Percentiles rank a stretch among this genome's conserved stretches.
Evolutionary conservation across 1,284 basidiomycete genomes (phyloP).

Genomic region (Xanthoconium separans): DNA sequence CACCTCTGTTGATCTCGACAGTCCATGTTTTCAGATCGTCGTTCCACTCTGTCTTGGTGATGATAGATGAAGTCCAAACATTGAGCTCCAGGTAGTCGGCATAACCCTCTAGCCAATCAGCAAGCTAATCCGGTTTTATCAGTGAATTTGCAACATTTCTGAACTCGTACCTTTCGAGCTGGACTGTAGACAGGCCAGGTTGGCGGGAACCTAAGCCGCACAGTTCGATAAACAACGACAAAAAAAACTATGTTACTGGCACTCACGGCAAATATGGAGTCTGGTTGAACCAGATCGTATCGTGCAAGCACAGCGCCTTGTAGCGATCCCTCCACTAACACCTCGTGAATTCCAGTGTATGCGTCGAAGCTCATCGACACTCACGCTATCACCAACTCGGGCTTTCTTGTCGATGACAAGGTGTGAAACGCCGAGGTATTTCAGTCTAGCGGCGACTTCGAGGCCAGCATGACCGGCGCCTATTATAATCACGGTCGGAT

Average conservation of each 20-base stretch:
- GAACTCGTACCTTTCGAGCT: slow-evolving; percentile 29
- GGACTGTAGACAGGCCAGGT: slow-evolving; percentile 42
- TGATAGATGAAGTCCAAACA: slow-evolving; percentile 50
- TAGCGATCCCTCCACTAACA: slow-evolving; percentile 34
- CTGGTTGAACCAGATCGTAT: slow-evolving; percentile 29
- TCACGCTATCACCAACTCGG: slow-evolving; percentile 35
- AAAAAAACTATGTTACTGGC: not conserved
- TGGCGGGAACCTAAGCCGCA: slow-evolving; percentile 33
- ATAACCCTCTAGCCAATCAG: slow-evolving; percentile 61
- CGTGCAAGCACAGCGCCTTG: slow-evolving; percentile 31
- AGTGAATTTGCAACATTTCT: not conserved
- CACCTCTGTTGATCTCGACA: slow-evolving; percentile 32
- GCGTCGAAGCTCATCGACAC: not conserved
- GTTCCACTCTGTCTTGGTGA: slow-evolving; percentile 40
- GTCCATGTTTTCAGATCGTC: slow-evolving; percentile 36
- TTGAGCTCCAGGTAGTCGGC: slow-evolving; percentile 55
- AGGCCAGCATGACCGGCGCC: slow-evolving; percentile 41
- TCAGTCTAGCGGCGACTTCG: slow-evolving; percentile 36
- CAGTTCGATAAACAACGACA: not conserved
- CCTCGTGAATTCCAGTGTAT: slow-evolving; percentile 1
- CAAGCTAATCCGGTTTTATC: slow-evolving; percentile 37
- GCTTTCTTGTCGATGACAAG: slow-evolving; percentile 37
- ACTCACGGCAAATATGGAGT: slow-evolving; percentile 31
- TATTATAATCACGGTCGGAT: slow-evolving; percentile 32
- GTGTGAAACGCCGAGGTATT: slow-evolving; percentile 34